Base-by-base conservation (phyloP, 805 yeast genomes). In the Myxozyma kluyveri region DNA sequence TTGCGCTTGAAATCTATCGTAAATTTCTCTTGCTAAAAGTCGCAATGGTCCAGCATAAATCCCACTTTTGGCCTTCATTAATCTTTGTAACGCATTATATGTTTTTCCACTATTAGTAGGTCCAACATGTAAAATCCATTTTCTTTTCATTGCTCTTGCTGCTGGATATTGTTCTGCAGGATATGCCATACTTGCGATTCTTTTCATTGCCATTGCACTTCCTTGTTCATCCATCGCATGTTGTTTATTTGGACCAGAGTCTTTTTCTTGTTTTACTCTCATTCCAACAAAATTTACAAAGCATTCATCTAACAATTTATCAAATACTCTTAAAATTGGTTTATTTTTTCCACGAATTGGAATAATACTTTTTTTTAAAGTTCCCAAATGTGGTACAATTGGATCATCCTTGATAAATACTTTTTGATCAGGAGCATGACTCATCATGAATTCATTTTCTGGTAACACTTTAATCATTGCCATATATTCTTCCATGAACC, bases 31-130 rank as follows among this genome's bases (percentile, higher is more conserved):
- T 0, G 98, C 99, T 47, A 93, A 73, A 50, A 93, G 73, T 54
- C 99, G 75, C 42, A 93, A 71, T 0, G 99, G 99, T 0, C 98
- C 98, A 0, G 98, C 98, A 69, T 84, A 93, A 60, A 85, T 86
- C 0, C 99, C 99, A 18, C 82, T 76, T 29, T 80, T 74, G 14
- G 88, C 81, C 19, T 68, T 63, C 60, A 82, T 82, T 44, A 93
- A 73, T 49, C 81, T 75, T 61, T 84, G 75, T 42, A 93, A 70
- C 0, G 98, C 96, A 43, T 79, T 77, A 65, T 87, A 86, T 0
- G 98, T 93, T 64, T 93, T 93, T 10, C 99, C 99, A 60, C 93
- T 83, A 67, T 93, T 93, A 0, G 99, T 93, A 1, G 99, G 99
- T 0, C 99, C 99, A 9, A 93, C 87, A 66, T 93, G 99, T 82